Percentiles rank a stretch among this genome's conserved stretches.
Evolutionary conservation across 768 basidiomycete genomes (phyloP).

Genomic region (Termitomyces sp.): DNA sequence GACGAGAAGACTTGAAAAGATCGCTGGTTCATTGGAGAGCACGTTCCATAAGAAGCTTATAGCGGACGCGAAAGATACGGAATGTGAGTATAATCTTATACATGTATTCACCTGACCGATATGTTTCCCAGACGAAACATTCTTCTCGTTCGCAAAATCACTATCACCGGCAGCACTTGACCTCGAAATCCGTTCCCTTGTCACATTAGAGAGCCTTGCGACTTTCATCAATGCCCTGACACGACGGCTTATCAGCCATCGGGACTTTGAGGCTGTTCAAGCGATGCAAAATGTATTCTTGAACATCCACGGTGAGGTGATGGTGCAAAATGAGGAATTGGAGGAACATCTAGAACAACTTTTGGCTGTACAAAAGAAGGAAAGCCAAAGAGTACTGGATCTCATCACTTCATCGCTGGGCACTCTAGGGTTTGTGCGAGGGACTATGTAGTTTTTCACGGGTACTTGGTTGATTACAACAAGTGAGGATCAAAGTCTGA

Average conservation of each 20-base stretch:
- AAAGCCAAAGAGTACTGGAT: slow-evolving; percentile 75
- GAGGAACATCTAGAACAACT: slow-evolving; percentile 51
- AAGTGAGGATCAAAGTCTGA: neutral
- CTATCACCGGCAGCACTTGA: slow-evolving; percentile 91
- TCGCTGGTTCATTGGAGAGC: slow-evolving; percentile 50
- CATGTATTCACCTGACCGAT: neutral
- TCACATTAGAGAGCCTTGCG: slow-evolving; percentile 55
- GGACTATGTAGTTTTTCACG: slow-evolving; percentile 39
- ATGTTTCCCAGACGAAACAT: slow-evolving; percentile 54
- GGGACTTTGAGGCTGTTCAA: slow-evolving; percentile 95
- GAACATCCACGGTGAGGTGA: slow-evolving; percentile 75
- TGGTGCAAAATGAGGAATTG: slow-evolving; percentile 70
- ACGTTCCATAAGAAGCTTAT: slow-evolving; percentile 65
- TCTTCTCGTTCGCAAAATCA: slow-evolving; percentile 81
- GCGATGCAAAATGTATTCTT: slow-evolving; percentile 82
- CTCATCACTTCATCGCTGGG: slow-evolving; percentile 71
- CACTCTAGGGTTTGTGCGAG: slow-evolving; percentile 71
- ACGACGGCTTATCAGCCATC: slow-evolving; percentile 67
- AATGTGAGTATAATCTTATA: slow-evolving; percentile 52
- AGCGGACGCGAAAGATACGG: slow-evolving; percentile 47
- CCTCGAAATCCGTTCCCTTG: slow-evolving; percentile 80
- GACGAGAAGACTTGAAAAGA: slow-evolving; percentile 50
- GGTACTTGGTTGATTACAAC: neutral
- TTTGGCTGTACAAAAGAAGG: slow-evolving; percentile 61
- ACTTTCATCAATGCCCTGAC: slow-evolving; percentile 73